Evolutionary conservation across 768 basidiomycete species (phyloP).

Genomic region (Leccinum subtestaceum): DNA sequence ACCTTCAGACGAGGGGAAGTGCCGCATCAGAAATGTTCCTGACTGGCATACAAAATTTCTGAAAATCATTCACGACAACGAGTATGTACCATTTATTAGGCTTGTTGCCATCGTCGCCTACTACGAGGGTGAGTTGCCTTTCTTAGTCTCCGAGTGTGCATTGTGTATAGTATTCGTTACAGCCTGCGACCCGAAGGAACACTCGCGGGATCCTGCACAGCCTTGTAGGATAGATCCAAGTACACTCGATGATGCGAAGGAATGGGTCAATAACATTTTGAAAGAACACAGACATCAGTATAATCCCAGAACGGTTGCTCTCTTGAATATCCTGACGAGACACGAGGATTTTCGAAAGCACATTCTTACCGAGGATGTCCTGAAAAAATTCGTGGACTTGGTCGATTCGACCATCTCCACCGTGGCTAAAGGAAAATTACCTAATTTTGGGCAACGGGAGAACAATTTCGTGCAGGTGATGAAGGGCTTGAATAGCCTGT

Average conservation of each 20-base stretch:
- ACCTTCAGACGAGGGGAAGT: slow-evolving; percentile 18
- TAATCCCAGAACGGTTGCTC: slow-evolving; percentile 19
- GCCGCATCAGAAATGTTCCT: slow-evolving; percentile 13
- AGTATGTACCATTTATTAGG: slow-evolving; percentile 16
- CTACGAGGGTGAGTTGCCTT: slow-evolving; percentile 18
- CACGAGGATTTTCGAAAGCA: slow-evolving; percentile 11
- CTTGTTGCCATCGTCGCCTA: slow-evolving; percentile 24
- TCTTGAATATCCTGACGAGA: slow-evolving; percentile 21
- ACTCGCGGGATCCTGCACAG: not conserved
- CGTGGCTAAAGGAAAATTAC: not conserved
- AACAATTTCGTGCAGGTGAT: slow-evolving; percentile 20
- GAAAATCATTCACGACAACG: slow-evolving; percentile 4
- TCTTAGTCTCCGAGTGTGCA: not conserved
- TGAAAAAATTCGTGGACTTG: slow-evolving; percentile 11
- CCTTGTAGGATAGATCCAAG: not conserved
- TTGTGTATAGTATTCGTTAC: not conserved
- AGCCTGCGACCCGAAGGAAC: slow-evolving; percentile 7
- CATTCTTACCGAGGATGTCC: slow-evolving; percentile 15
- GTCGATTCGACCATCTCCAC: slow-evolving; percentile 13
- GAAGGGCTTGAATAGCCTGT: slow-evolving; percentile 19
- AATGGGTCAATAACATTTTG: slow-evolving; percentile 12
- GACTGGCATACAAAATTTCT: slow-evolving; percentile 12
- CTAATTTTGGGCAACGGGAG: not conserved
- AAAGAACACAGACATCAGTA: slow-evolving; percentile 16
- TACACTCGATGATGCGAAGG: slow-evolving; percentile 7